Base-by-base conservation (phyloP, 2,329 filamentous ascomycete species). In the Emericellopsis cladophorae region DNA sequence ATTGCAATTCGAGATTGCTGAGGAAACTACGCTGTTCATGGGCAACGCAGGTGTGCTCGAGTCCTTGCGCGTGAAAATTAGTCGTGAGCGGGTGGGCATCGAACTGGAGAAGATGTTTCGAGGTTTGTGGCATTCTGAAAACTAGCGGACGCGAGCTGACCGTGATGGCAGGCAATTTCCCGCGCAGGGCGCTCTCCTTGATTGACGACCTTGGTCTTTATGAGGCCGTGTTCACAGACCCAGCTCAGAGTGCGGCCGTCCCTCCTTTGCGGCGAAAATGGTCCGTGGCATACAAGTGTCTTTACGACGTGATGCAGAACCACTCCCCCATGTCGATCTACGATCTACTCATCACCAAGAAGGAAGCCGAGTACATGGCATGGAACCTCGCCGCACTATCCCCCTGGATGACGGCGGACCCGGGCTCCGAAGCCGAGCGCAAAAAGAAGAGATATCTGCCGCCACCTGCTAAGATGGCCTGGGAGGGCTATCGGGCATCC, bases 61-160 rank as follows among this genome's bases (percentile, higher is more conserved):
- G 10, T 84, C 86, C 4, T 65, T 98, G n/a, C 77, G 74, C 39
- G 60, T 81, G 24, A 98, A 98, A 58, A 96, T 98, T 49, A 95
- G 85, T 53, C 78, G 88, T 41, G 92, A 98, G 59, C 73, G 92
- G 43, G 80, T 98, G 2, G 86, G 87, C 0, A 74, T 82, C 4
- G 92, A 98, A 56, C 53, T 95, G 4, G 84, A 90, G 54, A 96
- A 96, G 68, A 94, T 94, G 79, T 66, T 96, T 15, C 81, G 77
- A 59, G 83, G 84, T 74, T 44, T 11, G 40, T 18, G 26, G 12
- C 6, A 29, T 12, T 9, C 26, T 9, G 12, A 29, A 2, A 29
- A 29, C 9, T 7, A 9, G 12, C 26, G 6, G 9, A 35, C n/a
- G 33, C n/a, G 14, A 35, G 33, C 33, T 36, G 37, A 36, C 33